Base-by-base conservation (phyloP, 1,284 basidiomycete genomes). In the Apiotrichum laibachii region DNA sequence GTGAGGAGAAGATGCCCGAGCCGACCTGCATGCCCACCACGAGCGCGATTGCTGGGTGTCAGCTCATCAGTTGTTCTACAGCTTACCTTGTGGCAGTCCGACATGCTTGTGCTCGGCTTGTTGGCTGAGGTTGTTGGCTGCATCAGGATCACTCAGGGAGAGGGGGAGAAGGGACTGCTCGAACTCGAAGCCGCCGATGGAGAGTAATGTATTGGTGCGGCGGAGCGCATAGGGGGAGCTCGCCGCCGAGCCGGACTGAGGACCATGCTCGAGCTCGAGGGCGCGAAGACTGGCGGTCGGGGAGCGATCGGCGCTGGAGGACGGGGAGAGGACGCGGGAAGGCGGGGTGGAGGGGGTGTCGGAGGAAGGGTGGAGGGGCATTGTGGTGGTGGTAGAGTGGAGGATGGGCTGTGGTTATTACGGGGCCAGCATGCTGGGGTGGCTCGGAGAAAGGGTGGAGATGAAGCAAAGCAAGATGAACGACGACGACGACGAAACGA, bases 1-100 rank as follows among this genome's bases (percentile, higher is more conserved):
- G 92, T 1, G 89, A 91, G 1, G 90, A 92, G 79, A 96, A 96
- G 64, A 96, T 95, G 21, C 92, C 92, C 15, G 89, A 91, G 34
- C 92, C 92, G 73, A 94, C 90, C 85, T 93, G 90, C 61, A 86
- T 79, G 7, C 92, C 90, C 21, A 90, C 85, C 59, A 92, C 84
- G 48, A 94, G 80, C 33, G 88, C 90, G 68, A 94, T 85, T n/a
- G 88, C 91, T 89, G 67, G 46, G 4, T n/a, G 26, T 60, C 31
- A 57, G 51, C 26, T 40, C 5, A 39, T 26, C 11, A 12, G 2
- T 16, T 31, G 7, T 31, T 33, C 8, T 2, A 31, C 1, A 50
- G 56, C 84, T 65, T 67, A 88, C 90, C 89, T 70, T 89, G 89
- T 11, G 88, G 70, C 33, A 92, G 73, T 13, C 86, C 83, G n/a